Evolutionary conservation across 768 basidiomycete genomes (phyloP), one percentile per base, ranked within the genome.

Genomic region (Tulasnella sp.): DNA sequence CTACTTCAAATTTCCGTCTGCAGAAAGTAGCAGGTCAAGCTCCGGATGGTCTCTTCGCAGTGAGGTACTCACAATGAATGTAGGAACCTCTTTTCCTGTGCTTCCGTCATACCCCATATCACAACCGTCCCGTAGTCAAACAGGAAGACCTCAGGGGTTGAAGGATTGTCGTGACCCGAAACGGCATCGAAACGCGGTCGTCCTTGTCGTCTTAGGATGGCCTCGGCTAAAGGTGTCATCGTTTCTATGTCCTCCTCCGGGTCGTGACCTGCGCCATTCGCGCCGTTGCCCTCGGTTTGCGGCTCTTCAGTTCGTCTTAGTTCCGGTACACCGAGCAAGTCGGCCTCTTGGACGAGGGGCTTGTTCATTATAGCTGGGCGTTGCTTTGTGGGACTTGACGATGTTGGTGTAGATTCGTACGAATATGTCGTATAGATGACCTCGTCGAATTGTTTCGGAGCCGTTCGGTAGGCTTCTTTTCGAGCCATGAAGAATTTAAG

Each of bases 81-180:
- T 81, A 98, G 87, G 84, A 98, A 96, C 12, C 96, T 89, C 85
- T 91, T 94, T 87, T 98, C 97, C 84, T 98, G 95, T 7, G 91
- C 88, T 85, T 98, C 96, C 54, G 94, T 93, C 96, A 98, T 98
- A 37, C 97, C 97, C 97, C 97, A 98, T 76, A 97, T 94, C 37
- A 98, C 97, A 40, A 97, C 94, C 0, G 95, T 96, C 18, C 97
- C 97, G 84, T 97, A 98, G 82, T 93, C 91, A 86, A 98, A 98
- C 82, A 98, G 87, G 85, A 97, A 98, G 78, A 98, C 93, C 86
- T 98, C 97, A 12, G 79, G 94, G 93, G 82, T 93, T 92, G 44
- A 89, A 89, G 72, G 46, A 7, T 91, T 89, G 72, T 83, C 81
- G 20, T 79, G 69, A 22, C 77, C 77, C 18, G 48, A 79, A 1